Evolutionary conservation across 495 filamentous ascomycete genomes (phyloP).

Genomic region (Neurospora sp.): DNA sequence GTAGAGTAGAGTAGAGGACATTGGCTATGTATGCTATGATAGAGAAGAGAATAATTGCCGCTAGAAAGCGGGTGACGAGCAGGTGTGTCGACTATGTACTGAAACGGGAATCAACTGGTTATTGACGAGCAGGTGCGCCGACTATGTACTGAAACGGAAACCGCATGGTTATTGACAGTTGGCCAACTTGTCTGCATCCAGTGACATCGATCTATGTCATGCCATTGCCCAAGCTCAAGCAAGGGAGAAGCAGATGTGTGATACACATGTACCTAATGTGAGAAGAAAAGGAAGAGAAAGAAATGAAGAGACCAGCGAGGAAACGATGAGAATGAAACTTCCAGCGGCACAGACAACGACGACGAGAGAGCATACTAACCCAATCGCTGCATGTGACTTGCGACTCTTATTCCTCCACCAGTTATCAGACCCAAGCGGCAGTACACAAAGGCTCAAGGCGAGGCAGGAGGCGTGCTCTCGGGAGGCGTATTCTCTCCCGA

Average conservation of each 20-base stretch:
- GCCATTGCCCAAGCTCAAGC: background rate
- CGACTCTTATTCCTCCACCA: background rate
- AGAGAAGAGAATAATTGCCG: background rate
- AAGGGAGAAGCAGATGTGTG: background rate
- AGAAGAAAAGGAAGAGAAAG: background rate
- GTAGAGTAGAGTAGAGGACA: background rate
- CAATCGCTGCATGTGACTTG: background rate
- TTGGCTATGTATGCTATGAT: background rate
- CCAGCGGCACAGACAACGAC: background rate
- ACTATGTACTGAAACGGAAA: background rate
- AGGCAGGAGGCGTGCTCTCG: background rate
- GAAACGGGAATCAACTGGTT: too few species aligned
- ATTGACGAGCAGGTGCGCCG: too few species aligned
- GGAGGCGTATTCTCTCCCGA: background rate
- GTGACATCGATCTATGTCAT: background rate
- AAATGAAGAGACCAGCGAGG: background rate
- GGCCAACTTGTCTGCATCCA: background rate
- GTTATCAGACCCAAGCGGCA: background rate
- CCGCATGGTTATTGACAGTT: background rate
- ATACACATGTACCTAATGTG: background rate
- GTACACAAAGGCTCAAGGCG: background rate
- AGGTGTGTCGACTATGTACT: too few species aligned
- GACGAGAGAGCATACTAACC: background rate
- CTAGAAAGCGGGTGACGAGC: background rate
- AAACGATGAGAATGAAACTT: background rate